A percentile compares a stretch with the other conserved stretches of the same genome.
These are phyloP conservation scores for Tolypocladium cylindrosporum DNA, from an alignment of 2,329 filamentous ascomycete species.

Conservation along the genomic window DNA sequence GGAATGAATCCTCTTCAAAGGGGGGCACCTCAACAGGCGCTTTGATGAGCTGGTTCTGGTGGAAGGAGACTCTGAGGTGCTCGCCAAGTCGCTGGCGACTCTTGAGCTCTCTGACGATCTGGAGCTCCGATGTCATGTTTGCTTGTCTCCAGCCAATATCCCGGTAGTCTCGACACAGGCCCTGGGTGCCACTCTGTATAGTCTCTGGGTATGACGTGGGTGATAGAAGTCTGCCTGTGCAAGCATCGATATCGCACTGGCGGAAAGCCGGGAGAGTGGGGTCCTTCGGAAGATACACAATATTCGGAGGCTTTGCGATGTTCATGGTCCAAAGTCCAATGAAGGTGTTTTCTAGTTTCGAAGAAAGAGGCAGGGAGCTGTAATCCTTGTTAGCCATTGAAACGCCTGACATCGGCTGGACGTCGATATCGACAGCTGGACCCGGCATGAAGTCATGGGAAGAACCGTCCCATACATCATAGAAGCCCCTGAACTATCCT, in stretches of 20 bases:
- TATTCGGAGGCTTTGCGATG: background rate
- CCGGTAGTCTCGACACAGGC: slow-evolving; percentile 3
- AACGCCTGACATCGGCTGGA: background rate
- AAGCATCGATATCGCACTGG: slow-evolving; percentile 26
- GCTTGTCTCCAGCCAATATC: slow-evolving; percentile 16
- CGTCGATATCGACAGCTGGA: too few species aligned
- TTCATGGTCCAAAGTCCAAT: background rate
- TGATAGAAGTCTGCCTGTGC: slow-evolving; percentile 21
- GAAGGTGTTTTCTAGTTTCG: background rate
- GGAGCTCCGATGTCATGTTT: slow-evolving; percentile 16
- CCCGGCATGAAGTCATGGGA: too few species aligned
- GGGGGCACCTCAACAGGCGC: background rate
- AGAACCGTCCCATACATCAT: background rate
- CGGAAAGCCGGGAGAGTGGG: background rate
- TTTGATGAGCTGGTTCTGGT: background rate
- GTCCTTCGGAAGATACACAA: background rate
- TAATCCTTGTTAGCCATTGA: background rate
- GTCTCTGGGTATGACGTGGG: slow-evolving; percentile 23
- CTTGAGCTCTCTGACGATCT: slow-evolving; percentile 14
- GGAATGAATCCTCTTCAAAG: slow-evolving; percentile 11
- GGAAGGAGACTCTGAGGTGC: background rate
- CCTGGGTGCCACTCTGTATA: slow-evolving; percentile 3
- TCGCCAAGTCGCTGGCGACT: slow-evolving; percentile 10
- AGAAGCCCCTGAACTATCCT: background rate
- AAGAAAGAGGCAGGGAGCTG: background rate